Conservation (phyloP, 2,329 filamentous ascomycete species). For the Aureobasidium sp. region DNA sequence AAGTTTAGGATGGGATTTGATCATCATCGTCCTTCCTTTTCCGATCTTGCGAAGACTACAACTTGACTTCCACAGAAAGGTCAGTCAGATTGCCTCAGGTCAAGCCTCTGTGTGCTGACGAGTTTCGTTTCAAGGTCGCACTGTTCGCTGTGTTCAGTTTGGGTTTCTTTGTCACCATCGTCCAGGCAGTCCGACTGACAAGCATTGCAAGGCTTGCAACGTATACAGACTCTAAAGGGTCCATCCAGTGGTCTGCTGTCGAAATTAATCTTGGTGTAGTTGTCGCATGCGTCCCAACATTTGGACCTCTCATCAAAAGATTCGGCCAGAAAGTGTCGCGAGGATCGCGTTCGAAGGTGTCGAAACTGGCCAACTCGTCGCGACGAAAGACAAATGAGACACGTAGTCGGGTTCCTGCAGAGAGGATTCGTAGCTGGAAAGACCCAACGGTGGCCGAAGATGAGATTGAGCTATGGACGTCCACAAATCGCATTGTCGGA, state of each 20-base stretch:
- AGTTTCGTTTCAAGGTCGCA: background rate
- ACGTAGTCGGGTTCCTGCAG: background rate
- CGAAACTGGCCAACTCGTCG: background rate
- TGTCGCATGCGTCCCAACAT: background rate
- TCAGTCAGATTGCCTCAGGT: background rate
- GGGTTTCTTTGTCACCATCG: background rate
- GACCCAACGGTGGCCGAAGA: background rate
- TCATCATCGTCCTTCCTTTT: background rate
- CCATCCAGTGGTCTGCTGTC: background rate
- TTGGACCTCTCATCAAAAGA: background rate
- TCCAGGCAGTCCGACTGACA: background rate
- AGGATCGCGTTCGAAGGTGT: background rate
- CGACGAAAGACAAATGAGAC: background rate
- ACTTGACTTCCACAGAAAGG: background rate
- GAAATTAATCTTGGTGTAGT: background rate
- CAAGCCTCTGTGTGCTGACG: background rate
- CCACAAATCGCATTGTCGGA: background rate
- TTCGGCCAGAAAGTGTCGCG: background rate
- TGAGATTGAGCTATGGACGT: constrained; percentile 6
- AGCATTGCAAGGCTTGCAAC: background rate
- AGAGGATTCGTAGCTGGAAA: background rate
- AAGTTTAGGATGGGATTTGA: background rate
- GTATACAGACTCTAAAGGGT: background rate
- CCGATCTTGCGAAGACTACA: background rate
- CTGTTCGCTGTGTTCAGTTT: background rate